These are phyloP conservation scores for Fusarium sororula DNA, from an alignment of 2,329 filamentous ascomycete species.

Conservation along the genomic window DNA sequence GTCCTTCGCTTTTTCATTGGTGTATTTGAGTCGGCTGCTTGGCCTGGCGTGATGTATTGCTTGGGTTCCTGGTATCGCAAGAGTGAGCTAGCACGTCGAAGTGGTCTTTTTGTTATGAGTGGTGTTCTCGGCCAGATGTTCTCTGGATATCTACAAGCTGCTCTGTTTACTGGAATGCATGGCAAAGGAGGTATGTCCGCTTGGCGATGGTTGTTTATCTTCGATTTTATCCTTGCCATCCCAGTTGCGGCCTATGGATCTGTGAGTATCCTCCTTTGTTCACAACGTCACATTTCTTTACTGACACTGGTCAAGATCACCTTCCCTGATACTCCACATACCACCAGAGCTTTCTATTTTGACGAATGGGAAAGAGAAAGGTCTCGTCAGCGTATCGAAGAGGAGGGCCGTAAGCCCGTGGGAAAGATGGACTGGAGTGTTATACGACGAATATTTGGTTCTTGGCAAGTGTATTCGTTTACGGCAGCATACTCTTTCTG, in stretches of 20 bases:
- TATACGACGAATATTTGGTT: conserved; percentile 49
- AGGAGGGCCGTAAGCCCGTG: conserved; percentile 53
- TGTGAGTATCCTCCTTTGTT: conserved; percentile 1
- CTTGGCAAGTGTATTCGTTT: conserved; percentile 57
- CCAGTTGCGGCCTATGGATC: conserved; percentile 45
- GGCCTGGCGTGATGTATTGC: conserved; percentile 63
- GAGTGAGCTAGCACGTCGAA: conserved; percentile 65
- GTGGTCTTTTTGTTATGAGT: conserved; percentile 66
- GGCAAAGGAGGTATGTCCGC: conserved; percentile 46
- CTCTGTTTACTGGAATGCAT: conserved; percentile 47
- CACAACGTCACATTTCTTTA: no score
- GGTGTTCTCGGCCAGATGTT: conserved; percentile 58
- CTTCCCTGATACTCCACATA: conserved; percentile 55
- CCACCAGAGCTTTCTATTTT: conserved; percentile 53
- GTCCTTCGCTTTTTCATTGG: conserved; percentile 64
- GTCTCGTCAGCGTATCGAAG: conserved; percentile 74
- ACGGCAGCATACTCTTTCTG: conserved; percentile 51
- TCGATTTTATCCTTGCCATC: conserved; percentile 49
- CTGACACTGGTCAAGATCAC: conserved; percentile 35
- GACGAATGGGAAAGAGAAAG: conserved; percentile 67
- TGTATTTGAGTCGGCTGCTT: conserved; percentile 63
- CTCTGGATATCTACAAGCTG: conserved; percentile 48
- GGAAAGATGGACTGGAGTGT: conserved; percentile 49
- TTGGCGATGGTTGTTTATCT: conserved; percentile 53
- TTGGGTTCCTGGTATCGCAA: conserved; percentile 69